Evolutionary conservation across 1,139 yeast genomes (phyloP).

Genomic region (Fermentozyma sake): DNA sequence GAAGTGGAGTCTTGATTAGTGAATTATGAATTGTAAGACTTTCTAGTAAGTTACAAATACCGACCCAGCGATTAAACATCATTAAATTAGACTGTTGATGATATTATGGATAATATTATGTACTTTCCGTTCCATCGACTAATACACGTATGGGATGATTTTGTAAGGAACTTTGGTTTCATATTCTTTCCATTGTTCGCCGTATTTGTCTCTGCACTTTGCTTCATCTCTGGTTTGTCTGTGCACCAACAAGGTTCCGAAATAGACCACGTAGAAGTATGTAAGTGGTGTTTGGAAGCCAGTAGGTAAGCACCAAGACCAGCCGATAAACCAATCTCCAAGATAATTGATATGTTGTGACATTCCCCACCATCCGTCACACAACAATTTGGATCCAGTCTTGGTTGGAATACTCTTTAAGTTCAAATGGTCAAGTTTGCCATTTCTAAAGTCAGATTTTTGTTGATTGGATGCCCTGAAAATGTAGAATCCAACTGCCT

Average conservation of each 20-base stretch:
- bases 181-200: constrained; percentile 80
- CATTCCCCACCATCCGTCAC: constrained; percentile 95
- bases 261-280: constrained; percentile 81
- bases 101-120: no score
- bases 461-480: constrained; percentile 83
- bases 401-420: constrained; percentile 66
- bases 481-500: constrained; percentile 65
- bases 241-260: constrained; percentile 76
- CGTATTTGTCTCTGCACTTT: constrained; percentile 83
- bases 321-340: constrained; percentile 92
- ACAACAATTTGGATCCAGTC: constrained; percentile 74
- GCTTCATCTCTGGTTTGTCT: constrained; percentile 90
- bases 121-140: no score
- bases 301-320: constrained; percentile 91
- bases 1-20: no score
- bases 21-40: no score
- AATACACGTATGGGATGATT: constrained; percentile 85
- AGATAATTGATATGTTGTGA: constrained; percentile 92
- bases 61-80: no score
- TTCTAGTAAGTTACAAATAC: no score
- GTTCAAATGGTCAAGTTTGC: constrained; percentile 58
- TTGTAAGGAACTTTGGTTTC: constrained; percentile 79
- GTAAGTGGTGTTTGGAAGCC: constrained; percentile 80
- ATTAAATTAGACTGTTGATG: no score
- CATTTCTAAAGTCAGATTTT: constrained; percentile 79